Conservation (phyloP, 148 eudicot species). For the Chenopodium suecicum region DNA sequence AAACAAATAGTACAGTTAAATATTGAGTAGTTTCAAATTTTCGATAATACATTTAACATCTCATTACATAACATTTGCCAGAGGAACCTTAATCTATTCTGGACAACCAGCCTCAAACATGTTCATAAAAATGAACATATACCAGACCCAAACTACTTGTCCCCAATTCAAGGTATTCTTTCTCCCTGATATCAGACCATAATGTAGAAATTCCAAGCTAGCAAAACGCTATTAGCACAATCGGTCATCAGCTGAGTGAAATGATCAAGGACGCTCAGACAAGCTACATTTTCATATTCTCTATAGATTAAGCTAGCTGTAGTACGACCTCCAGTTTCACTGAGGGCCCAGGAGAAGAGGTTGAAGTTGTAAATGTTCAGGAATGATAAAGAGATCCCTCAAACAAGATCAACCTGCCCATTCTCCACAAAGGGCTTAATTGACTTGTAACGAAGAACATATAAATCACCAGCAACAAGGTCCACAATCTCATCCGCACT, state of each 20-base stretch:
- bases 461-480: constrained; percentile 74
- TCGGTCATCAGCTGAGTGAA: background rate
- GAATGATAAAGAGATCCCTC: constrained; percentile 19
- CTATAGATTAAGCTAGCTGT: background rate
- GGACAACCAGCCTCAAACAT: background rate
- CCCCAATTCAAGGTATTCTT: no score
- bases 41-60: no score
- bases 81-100: background rate
- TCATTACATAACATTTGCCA: background rate
- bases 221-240: background rate
- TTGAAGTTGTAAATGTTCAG: background rate
- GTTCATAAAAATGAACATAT: background rate
- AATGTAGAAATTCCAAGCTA: background rate
- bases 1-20: no score
- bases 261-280: background rate
- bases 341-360: background rate
- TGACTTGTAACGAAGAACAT: constrained; percentile 81
- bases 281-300: background rate
- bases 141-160: background rate
- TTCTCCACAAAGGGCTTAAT: constrained; percentile 70
- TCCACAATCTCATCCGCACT: constrained; percentile 81
- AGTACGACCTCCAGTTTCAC: background rate
- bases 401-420: constrained; percentile 80
- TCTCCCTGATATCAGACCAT: no score
- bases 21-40: no score